Conservation (phyloP, 2,329 filamentous ascomycete species). For the Gaeumannomyces sp. region DNA sequence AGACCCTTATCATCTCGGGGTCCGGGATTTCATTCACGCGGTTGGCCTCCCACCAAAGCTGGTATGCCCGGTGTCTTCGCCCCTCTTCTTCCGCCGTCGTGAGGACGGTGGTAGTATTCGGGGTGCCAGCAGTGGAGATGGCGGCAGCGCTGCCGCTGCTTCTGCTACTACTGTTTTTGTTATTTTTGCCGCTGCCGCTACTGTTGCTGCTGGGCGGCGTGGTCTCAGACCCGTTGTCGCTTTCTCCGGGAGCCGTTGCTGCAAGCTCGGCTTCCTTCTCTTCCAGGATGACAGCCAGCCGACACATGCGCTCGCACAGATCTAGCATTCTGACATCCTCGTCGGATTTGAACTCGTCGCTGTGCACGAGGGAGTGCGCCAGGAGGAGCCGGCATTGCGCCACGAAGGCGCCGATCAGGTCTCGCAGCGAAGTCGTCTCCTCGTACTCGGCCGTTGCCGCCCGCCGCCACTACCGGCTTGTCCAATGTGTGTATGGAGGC, state of each 20-base stretch:
- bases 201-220: neutral
- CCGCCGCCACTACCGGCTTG: neutral
- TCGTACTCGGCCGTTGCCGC: neutral
- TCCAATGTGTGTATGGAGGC: neutral
- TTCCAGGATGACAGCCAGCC: neutral
- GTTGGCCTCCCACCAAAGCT: slow-evolving; percentile 17
- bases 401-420: neutral
- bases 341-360: neutral
- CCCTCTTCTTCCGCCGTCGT: slow-evolving; percentile 10
- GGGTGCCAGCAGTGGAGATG: neutral
- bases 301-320: neutral
- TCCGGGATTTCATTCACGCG: slow-evolving; percentile 29
- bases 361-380: neutral
- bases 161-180: neutral
- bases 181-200: slow-evolving; percentile 7
- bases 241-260: neutral
- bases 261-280: neutral
- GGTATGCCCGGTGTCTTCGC: slow-evolving; percentile 25
- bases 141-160: neutral
- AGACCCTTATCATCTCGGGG: slow-evolving; percentile 27
- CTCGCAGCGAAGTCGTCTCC: neutral
- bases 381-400: neutral
- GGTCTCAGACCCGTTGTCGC: neutral
- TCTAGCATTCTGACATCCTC: neutral
- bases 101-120: neutral